Percentiles rank a stretch among this genome's conserved stretches.
These are phyloP conservation scores for Takashimella tepidaria DNA, from an alignment of 1,284 basidiomycete genomes.

Conservation along the genomic window DNA sequence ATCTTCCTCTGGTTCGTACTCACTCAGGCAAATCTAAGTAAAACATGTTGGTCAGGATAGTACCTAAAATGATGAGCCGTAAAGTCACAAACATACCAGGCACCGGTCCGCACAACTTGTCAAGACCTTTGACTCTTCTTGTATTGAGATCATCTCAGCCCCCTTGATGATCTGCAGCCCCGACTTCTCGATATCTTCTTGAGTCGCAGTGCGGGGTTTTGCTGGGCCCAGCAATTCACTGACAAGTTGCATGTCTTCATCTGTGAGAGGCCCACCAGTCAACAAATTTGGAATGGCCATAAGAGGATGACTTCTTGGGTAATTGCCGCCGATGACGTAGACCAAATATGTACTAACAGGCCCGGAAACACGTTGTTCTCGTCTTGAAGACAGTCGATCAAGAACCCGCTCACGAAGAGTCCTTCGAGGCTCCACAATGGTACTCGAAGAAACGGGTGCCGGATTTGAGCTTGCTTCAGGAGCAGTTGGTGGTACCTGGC, in stretches of 20 bases:
- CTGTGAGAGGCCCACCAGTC: constrained; percentile 49
- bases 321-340: constrained; percentile 62
- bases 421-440: constrained; percentile 9
- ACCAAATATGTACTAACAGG: constrained; percentile 42
- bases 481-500: constrained; percentile 20
- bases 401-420: constrained; percentile 27
- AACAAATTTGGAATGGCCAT: constrained; percentile 68
- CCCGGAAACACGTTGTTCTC: constrained; percentile 12
- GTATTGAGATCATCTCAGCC: constrained; percentile 54
- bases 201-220: constrained; percentile 64
- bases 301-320: constrained; percentile 77
- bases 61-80: neutral
- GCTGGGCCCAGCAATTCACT: constrained; percentile 52
- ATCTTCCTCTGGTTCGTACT: constrained; percentile 68
- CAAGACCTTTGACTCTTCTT: constrained; percentile 59
- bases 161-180: constrained; percentile 67
- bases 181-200: constrained; percentile 73
- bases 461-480: neutral
- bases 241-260: constrained; percentile 65
- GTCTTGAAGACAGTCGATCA: constrained; percentile 12
- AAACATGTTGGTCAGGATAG: constrained; percentile 26
- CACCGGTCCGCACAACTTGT: constrained; percentile 67
- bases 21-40: constrained; percentile 77
- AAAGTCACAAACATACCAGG: constrained; percentile 51
- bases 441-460: neutral